These are phyloP conservation scores for Linanthus parryae DNA, from an alignment of 148 eudicot species.

Conservation along the genomic window DNA sequence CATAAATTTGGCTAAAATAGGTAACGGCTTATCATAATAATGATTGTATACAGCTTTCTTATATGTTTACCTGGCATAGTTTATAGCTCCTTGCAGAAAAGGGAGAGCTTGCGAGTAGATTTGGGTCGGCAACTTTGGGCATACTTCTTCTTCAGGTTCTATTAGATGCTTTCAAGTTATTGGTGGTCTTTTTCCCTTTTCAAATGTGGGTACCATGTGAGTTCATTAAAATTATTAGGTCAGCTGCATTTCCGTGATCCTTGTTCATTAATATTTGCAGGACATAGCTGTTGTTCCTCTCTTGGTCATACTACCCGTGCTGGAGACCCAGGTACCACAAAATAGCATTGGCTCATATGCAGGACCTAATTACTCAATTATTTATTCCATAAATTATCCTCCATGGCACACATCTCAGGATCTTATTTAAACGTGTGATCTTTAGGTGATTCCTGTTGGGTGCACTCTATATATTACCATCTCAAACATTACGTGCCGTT, in stretches of 20 bases:
- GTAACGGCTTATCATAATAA: not conserved
- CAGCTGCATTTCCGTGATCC: slow-evolving; percentile 14
- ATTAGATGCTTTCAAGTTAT: slow-evolving; percentile 8
- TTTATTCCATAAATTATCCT: too few relatives aligned
- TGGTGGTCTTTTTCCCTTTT: slow-evolving; percentile 2
- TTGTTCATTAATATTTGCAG: slow-evolving; percentile 51
- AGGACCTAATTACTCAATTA: too few relatives aligned
- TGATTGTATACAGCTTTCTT: slow-evolving; percentile 3
- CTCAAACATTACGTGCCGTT: too few relatives aligned
- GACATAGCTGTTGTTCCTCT: slow-evolving; percentile 99
- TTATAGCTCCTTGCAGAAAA: slow-evolving; percentile 96
- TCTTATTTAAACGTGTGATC: too few relatives aligned
- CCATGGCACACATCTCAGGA: too few relatives aligned
- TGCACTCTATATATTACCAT: too few relatives aligned
- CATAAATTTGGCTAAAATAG: not conserved
- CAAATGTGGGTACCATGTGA: slow-evolving; percentile 7
- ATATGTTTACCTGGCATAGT: slow-evolving; percentile 19
- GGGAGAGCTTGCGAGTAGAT: slow-evolving; percentile 96
- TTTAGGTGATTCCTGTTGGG: too few relatives aligned
- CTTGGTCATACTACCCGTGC: slow-evolving; percentile 89
- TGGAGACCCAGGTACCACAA: slow-evolving; percentile 99
- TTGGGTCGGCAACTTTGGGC: slow-evolving; percentile 96
- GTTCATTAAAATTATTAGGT: slow-evolving; percentile 11
- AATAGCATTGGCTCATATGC: too few relatives aligned
- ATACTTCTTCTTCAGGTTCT: slow-evolving; percentile 91